Evolutionary conservation across 345 rosid species (phyloP).

Genomic region (Citrus medica): DNA sequence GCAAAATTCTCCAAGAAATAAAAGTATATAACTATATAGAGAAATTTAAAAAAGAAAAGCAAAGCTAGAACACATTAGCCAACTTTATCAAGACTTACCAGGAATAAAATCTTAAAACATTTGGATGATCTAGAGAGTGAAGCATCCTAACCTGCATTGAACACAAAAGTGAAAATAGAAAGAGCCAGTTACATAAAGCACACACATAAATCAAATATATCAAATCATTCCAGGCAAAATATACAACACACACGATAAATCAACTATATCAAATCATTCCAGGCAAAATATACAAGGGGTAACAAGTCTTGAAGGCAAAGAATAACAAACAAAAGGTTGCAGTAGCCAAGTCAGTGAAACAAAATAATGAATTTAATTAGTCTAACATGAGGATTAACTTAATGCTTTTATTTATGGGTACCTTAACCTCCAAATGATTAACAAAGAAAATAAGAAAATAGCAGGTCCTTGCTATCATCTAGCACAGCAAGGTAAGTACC

Average conservation of each 20-base stretch:
- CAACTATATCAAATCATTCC: background rate
- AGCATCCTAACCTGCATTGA: constrained; percentile 81
- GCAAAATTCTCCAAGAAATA: constrained; percentile 3
- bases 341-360: background rate
- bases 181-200: background rate
- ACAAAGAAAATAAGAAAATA: background rate
- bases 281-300: background rate
- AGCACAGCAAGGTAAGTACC: background rate
- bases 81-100: constrained; percentile 47
- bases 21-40: background rate
- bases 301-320: background rate
- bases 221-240: background rate
- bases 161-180: background rate
- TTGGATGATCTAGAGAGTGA: constrained; percentile 76
- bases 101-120: constrained; percentile 75
- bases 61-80: background rate
- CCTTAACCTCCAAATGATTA: background rate
- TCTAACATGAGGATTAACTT: background rate
- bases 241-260: background rate
- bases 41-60: background rate
- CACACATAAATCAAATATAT: background rate
- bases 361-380: background rate
- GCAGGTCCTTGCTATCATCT: background rate
- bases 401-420: background rate
- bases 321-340: background rate